Evolutionary conservation across 352 stramenopile species (phyloP).

Genomic region (Pythium insidiosum): DNA sequence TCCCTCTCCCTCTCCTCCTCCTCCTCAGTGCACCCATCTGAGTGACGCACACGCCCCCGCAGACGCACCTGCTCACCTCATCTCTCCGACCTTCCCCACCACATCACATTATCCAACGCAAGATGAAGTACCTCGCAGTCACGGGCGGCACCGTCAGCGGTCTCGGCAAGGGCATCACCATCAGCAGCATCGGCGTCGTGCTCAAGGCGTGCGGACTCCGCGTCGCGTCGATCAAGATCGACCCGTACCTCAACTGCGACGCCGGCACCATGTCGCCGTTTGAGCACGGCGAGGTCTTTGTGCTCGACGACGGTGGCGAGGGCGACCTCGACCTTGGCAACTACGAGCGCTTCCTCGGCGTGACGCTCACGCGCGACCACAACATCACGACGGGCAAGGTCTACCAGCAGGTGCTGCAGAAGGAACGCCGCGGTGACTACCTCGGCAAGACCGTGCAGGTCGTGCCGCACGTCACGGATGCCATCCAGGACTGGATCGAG

Average conservation of each 20-base stretch:
- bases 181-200: conserved; percentile 96
- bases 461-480: conserved; percentile 94
- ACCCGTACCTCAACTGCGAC: conserved; percentile 99
- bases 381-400: conserved; percentile 99
- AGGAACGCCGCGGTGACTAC: conserved; percentile 96
- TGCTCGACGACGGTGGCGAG: conserved; percentile 97
- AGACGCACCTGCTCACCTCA: neutral
- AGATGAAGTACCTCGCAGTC: conserved; percentile 98
- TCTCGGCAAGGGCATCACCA: conserved; percentile 99
- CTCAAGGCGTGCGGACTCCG: conserved; percentile 93
- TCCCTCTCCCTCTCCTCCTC: neutral
- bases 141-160: conserved; percentile 97
- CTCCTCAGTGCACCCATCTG: too few species aligned
- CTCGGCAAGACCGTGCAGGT: conserved; percentile 99
- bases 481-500: conserved; percentile 97
- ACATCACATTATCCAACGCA: conserved; percentile 1
- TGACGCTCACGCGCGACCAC: conserved; percentile 95
- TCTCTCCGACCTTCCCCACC: neutral
- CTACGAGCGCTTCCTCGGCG: conserved; percentile 98
- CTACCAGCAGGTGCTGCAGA: conserved; percentile 94
- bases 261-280: conserved; percentile 97
- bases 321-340: conserved; percentile 97
- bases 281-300: conserved; percentile 96
- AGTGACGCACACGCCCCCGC: too few species aligned
- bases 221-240: conserved; percentile 98